phyloP scores from a whole-genome alignment of 352 stramenopile species.

The Thraustochytrium sp. region DNA sequence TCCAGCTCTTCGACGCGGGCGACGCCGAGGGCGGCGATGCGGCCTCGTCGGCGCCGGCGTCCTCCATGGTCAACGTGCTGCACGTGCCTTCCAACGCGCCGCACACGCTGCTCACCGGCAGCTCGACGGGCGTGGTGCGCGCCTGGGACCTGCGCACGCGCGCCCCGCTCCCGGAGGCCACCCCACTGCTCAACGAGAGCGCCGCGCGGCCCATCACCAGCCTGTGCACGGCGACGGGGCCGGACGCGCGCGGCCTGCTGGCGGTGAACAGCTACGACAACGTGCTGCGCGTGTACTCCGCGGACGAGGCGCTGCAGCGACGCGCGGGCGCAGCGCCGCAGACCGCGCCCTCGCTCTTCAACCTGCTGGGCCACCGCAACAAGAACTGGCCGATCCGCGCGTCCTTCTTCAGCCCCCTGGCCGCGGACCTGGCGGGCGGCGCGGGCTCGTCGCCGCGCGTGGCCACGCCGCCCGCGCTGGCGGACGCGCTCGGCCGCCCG shows the following conservation, averaged over 20 bases:
- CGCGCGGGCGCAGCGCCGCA: background rate
- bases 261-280: constrained; percentile 80
- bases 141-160: constrained; percentile 75
- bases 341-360: background rate
- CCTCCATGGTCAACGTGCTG: constrained; percentile 71
- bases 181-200: constrained; percentile 57
- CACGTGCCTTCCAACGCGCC: constrained; percentile 65
- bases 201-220: constrained; percentile 53
- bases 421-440: background rate
- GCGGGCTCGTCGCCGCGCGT: background rate
- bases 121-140: constrained; percentile 71
- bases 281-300: constrained; percentile 74
- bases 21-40: background rate
- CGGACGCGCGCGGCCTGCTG: constrained; percentile 71
- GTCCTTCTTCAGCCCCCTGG: constrained; percentile 65
- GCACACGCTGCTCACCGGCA: constrained; percentile 67
- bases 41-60: background rate
- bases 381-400: constrained; percentile 83
- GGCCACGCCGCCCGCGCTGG: background rate
- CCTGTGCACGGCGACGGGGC: constrained; percentile 41
- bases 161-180: constrained; percentile 66
- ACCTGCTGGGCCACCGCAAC: constrained; percentile 64
- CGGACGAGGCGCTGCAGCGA: constrained; percentile 10
- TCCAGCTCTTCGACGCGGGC: background rate
- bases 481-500: background rate